Base-by-base conservation (phyloP, 129 eudicot species). In the Escallonia rubra region DNA sequence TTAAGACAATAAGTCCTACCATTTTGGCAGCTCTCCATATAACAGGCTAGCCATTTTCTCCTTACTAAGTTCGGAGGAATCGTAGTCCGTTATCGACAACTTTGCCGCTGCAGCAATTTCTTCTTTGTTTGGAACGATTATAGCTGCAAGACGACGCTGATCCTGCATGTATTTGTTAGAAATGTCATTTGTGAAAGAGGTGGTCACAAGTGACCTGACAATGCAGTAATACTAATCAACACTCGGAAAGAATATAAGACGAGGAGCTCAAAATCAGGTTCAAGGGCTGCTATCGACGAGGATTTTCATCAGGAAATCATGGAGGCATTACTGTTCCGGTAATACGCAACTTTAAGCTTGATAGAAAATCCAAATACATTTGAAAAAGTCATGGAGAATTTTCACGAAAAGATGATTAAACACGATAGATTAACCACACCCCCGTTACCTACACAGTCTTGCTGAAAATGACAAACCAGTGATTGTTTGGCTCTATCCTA, bases 111-210 rank as follows among this genome's bases (percentile, higher is more conserved):
- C 76, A 38, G 60, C 65, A 44, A 78, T 63, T 81, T 90, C 99
- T 76, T 94, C 99, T 68, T 83, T 87, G 83, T 94, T 85, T 60
- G 99, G 99, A 73, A 94, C 99, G 70, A 94, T 74, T 4, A 94
- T 74, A 81, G 99, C 99, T 77, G 96, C 99, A 71, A 94, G 92
- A 49, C 99, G 99, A 6, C 99, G 88, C 73, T 77, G 87, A 82
- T 94, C 99, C 99, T 94, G 70, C 63, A 78, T 40, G 52, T 52
- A 48, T 64, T 63, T 55, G 59, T 16, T 68, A 23, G 11, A 14
- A 11, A 73, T 41, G 52, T 39, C 14, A 75, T 23, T 13, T 47
- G 15, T 34, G 41, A 60, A 56, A 8, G n/a, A 58, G 66, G 71
- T 4, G 0, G 43, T 47, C 49, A 47, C 0, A 34, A 23, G 43